Conservation (phyloP, 2,329 filamentous ascomycete species). For the Fusarium sp. region DNA sequence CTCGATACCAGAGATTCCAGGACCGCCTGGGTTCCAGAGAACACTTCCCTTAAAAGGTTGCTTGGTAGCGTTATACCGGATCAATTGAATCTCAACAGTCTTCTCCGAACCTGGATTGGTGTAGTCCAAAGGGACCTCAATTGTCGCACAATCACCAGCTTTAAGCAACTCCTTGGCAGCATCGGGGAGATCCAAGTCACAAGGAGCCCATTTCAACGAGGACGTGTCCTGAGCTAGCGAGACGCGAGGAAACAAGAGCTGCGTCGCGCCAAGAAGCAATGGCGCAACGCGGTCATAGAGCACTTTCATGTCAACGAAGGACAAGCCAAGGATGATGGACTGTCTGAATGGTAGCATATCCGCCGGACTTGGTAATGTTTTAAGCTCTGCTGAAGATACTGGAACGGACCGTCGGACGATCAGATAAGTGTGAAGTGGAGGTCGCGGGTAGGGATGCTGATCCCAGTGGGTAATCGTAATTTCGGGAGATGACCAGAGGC, state of each 20-base stretch:
- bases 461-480: slow-evolving; percentile 1
- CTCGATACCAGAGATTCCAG: slow-evolving; percentile 44
- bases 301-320: not conserved
- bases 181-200: slow-evolving; percentile 13
- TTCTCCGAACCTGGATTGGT: slow-evolving; percentile 43
- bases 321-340: not conserved
- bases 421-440: slow-evolving; percentile 1
- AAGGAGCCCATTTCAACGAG: slow-evolving; percentile 19
- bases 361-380: not conserved
- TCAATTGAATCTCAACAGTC: slow-evolving; percentile 50
- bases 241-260: not conserved
- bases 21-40: slow-evolving; percentile 56
- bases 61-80: slow-evolving; percentile 49
- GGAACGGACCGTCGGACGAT: slow-evolving; percentile 2
- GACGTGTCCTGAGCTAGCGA: not conserved
- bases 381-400: not conserved
- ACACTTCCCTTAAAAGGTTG: slow-evolving; percentile 53
- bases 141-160: slow-evolving; percentile 49
- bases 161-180: slow-evolving; percentile 1
- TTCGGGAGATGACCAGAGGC: not conserved
- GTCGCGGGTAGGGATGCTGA: not conserved
- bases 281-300: slow-evolving; percentile 1
- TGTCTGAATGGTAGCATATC: not conserved
- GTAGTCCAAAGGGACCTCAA: slow-evolving; percentile 57
- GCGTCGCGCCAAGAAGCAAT: slow-evolving; percentile 8